Base-by-base conservation (phyloP, 2,329 filamentous ascomycete species). In the Pseudodiploospora longispora region DNA sequence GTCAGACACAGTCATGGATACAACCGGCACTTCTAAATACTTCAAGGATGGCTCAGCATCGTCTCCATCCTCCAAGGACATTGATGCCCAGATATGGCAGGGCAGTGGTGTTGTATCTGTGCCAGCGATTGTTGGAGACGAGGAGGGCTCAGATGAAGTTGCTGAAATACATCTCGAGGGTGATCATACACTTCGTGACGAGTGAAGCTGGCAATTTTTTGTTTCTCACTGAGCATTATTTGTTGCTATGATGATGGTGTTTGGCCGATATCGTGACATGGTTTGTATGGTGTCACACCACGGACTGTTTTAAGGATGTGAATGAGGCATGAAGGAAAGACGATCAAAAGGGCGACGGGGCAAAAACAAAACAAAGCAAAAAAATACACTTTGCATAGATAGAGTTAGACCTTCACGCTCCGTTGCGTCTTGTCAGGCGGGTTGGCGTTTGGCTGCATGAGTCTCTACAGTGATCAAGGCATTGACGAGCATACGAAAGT, bases 141-240 rank as follows among this genome's bases (percentile, higher is more conserved):
- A 68, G 28, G 55, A 53, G 29, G 59, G 58, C 41, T 71, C 67
- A 9, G 69, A 70, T 30, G 69, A 71, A 35, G 71, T 72, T 6
- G 59, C 71, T 6, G 72, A 76, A 55, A 75, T 75, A 37, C 70
- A 72, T 47, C 54, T 75, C 19, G 69, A 70, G 35, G 68, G 68
- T 38, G 64, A 67, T 43, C 58, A 57, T 10, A 41, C 27, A 39
- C 28, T 39, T 27, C 27, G 29, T n/a, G 9, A 12, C 9, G 37
- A 44, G 19, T 47, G 30, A 40, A 19, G 19, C 19, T 19, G 19
- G 19, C 19, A 19, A 19, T 19, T 19, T 19, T 19, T 19, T 19
- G 19, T 19, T 19, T 19, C 19, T 19, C 19, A 19, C 19, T 19
- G 19, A 19, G 19, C 19, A 19, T 19, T 19, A 19, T 19, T 19